phyloP scores from a whole-genome alignment of 805 yeast genomes.

The Kluyveromyces lactis region DNA sequence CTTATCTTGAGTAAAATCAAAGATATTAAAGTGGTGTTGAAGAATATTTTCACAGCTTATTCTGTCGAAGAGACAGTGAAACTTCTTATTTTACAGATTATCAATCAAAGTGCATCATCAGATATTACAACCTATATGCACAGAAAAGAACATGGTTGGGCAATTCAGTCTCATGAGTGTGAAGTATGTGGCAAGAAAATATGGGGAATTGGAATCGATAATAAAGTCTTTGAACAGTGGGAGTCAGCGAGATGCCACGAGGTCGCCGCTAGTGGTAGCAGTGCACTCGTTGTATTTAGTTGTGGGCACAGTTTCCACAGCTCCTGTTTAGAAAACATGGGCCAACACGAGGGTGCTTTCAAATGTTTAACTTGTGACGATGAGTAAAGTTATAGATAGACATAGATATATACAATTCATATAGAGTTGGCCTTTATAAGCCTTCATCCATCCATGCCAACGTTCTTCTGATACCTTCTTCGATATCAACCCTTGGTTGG shows the following conservation, averaged over 20 bases:
- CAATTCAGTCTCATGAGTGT: constrained; percentile 47
- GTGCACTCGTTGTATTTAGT: constrained; percentile 15
- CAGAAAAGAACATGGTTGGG: constrained; percentile 55
- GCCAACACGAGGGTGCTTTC: constrained; percentile 14
- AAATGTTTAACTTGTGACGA: constrained; percentile 18
- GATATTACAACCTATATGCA: constrained; percentile 37
- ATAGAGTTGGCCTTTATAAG: constrained; percentile 5
- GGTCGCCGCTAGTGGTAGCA: constrained; percentile 3
- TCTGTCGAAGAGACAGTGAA: constrained; percentile 54
- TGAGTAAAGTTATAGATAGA: background rate
- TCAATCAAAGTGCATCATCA: constrained; percentile 48
- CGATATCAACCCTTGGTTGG: constrained; percentile 67
- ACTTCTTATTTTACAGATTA: constrained; percentile 40
- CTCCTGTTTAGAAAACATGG: constrained; percentile 22
- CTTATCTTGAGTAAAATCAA: constrained; percentile 43
- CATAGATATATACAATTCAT: background rate
- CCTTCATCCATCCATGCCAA: constrained; percentile 82
- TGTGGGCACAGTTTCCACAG: constrained; percentile 27
- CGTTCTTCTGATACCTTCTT: constrained; percentile 72
- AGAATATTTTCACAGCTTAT: constrained; percentile 57
- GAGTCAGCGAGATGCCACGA: constrained; percentile 34
- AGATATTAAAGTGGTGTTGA: constrained; percentile 50
- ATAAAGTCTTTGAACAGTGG: constrained; percentile 49
- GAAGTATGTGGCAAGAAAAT: constrained; percentile 67
- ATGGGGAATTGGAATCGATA: constrained; percentile 57